Percentiles rank a stretch among this genome's conserved stretches.
Conservation (phyloP, 2,329 filamentous ascomycete species). For the Diaporthe velutina region DNA sequence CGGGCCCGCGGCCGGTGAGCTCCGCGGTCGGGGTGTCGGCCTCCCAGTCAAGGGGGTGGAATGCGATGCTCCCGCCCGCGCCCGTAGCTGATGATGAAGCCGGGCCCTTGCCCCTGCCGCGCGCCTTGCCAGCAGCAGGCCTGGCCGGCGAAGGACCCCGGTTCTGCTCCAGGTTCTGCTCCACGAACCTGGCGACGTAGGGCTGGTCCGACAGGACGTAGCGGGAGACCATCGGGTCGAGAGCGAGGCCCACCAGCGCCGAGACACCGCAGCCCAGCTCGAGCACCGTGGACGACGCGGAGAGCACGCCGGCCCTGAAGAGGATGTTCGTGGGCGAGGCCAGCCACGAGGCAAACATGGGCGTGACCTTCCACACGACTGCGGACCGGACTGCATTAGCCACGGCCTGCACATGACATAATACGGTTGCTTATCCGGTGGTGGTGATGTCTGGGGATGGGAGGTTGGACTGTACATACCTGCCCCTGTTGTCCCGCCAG, state of each 20-base stretch:
- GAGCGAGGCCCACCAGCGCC: constrained; percentile 78
- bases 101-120: constrained; percentile 20
- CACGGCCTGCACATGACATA: not conserved
- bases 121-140: not conserved
- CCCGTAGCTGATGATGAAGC: not conserved
- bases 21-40: constrained; percentile 63
- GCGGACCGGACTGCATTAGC: not conserved
- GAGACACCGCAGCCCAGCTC: constrained; percentile 93
- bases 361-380: constrained; percentile 95
- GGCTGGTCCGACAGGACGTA: constrained; percentile 90
- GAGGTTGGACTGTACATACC: constrained; percentile 49
- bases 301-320: constrained; percentile 64
- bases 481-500: constrained; percentile 69
- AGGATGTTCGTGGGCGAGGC: constrained; percentile 72
- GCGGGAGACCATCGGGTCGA: constrained; percentile 70
- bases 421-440: too few relatives aligned
- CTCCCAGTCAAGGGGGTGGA: constrained; percentile 87
- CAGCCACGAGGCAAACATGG: constrained; percentile 86
- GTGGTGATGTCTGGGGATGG: too few relatives aligned
- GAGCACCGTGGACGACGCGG: constrained; percentile 70
- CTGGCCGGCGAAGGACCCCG: constrained; percentile 33
- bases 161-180: constrained; percentile 81
- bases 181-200: constrained; percentile 84
- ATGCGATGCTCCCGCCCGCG: constrained; percentile 59
- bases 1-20: constrained; percentile 50